These are phyloP conservation scores for Skeletonema grethae DNA, from an alignment of 108 stramenopile genomes.

Conservation along the genomic window DNA sequence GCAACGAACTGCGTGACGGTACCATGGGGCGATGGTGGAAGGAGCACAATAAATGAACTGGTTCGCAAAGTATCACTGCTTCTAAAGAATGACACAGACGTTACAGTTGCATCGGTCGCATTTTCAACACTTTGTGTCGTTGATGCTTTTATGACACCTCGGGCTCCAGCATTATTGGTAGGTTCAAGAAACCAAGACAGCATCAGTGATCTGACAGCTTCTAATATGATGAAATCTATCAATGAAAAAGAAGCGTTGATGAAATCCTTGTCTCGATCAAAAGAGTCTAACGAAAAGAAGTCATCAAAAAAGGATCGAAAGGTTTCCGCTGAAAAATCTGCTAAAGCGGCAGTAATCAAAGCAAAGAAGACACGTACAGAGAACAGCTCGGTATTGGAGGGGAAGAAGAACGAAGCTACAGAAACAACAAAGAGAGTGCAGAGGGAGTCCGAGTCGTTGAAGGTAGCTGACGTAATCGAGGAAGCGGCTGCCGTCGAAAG, in stretches of 20 bases:
- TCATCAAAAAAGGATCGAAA: neutral
- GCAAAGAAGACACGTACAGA: neutral
- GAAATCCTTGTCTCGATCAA: neutral
- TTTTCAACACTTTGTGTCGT: conserved; percentile 39
- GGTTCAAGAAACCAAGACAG: conserved; percentile 3
- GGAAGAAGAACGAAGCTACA: neutral
- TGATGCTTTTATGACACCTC: conserved; percentile 35
- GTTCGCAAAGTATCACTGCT: conserved; percentile 21
- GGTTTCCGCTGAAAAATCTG: neutral
- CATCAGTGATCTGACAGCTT: conserved; percentile 5
- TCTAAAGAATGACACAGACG: conserved; percentile 28
- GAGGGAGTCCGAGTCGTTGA: neutral
- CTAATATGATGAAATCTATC: conserved; percentile 1
- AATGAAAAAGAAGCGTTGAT: neutral
- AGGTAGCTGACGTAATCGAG: neutral
- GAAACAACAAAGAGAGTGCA: neutral
- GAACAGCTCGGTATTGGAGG: neutral
- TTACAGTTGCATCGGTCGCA: conserved; percentile 34
- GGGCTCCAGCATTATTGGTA: conserved; percentile 37
- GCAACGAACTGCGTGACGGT: conserved; percentile 35
- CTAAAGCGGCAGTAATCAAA: neutral
- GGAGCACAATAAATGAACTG: conserved; percentile 20
- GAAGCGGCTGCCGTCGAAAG: neutral
- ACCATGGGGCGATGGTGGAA: conserved; percentile 50
- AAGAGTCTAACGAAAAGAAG: conserved; percentile 7